Evolutionary conservation across 2,329 filamentous ascomycete genomes (phyloP).

Genomic region (Rutstroemia sydowiana): DNA sequence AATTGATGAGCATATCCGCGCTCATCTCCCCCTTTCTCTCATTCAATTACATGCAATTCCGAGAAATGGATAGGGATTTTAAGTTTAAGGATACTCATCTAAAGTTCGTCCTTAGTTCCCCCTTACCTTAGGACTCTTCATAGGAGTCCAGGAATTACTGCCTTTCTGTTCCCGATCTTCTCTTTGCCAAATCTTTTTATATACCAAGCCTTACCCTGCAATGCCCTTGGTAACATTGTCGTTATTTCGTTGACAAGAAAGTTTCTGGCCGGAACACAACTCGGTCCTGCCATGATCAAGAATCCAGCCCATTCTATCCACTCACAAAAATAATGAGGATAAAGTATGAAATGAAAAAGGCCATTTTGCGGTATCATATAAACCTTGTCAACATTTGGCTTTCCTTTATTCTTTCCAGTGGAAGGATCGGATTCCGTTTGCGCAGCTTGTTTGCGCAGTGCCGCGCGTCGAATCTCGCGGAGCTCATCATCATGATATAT

Average conservation of each 20-base stretch:
- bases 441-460: conserved; percentile 49
- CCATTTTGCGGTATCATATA: conserved; percentile 83
- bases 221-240: conserved; percentile 83
- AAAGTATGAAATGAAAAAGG: conserved; percentile 75
- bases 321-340: conserved; percentile 91
- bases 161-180: conserved; percentile 66
- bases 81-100: too few relatives aligned
- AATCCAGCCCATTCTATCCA: conserved; percentile 96
- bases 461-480: conserved; percentile 72
- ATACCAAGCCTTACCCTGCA: conserved; percentile 82
- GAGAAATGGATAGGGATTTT: not conserved
- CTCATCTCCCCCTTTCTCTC: not conserved
- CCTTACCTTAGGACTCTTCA: conserved; percentile 16
- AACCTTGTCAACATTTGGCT: conserved; percentile 58
- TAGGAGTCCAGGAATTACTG: conserved; percentile 55
- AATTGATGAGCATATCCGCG: too few relatives aligned
- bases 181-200: conserved; percentile 79
- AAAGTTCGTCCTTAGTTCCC: not conserved
- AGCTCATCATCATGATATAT: conserved; percentile 87
- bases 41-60: not conserved
- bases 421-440: conserved; percentile 29
- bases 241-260: conserved; percentile 82
- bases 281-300: conserved; percentile 63
- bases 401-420: conserved; percentile 22
- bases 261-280: conserved; percentile 65